These are phyloP conservation scores for Euphorbia schlechtendalii DNA, from an alignment of 441 rosid species.

Conservation along the genomic window DNA sequence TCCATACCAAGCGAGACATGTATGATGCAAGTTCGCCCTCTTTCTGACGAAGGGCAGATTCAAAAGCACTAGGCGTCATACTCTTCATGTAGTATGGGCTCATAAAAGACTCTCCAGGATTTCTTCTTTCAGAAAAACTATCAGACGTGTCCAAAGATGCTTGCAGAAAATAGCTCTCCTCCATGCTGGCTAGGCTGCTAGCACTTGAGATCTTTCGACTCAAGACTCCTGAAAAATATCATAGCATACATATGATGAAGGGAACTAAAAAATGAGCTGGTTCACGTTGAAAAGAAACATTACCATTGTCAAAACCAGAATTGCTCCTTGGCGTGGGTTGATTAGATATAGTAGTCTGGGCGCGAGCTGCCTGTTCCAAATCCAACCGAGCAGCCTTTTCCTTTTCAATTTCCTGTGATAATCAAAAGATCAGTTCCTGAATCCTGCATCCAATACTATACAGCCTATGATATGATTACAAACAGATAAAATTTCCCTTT, in stretches of 20 bases:
- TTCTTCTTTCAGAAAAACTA: conserved; percentile 64
- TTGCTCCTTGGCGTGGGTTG: conserved; percentile 50
- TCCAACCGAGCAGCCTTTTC: conserved; percentile 82
- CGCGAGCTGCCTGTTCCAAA: conserved; percentile 58
- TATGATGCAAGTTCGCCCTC: conserved; percentile 98
- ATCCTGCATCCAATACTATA: conserved; percentile 4
- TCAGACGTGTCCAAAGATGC: conserved; percentile 88
- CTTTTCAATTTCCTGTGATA: conserved; percentile 72
- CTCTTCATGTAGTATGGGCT: conserved; percentile 85
- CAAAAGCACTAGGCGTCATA: conserved; percentile 88
- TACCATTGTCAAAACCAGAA: conserved; percentile 71
- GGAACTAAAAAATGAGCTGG: conserved; percentile 10
- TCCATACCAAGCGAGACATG: conserved; percentile 88
- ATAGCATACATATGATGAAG: not conserved
- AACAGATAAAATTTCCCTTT: not conserved
- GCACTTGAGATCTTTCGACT: conserved; percentile 69
- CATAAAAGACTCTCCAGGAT: conserved; percentile 51
- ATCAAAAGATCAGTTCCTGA: conserved; percentile 18
- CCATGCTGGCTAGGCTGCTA: conserved; percentile 88
- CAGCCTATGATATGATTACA: conserved; percentile 5
- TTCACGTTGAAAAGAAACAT: conserved; percentile 16
- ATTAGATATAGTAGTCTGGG: conserved; percentile 49
- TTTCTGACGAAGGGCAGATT: conserved; percentile 90
- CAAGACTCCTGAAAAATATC: conserved; percentile 49
- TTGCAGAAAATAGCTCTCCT: conserved; percentile 93